phyloP scores from a whole-genome alignment of 202 grass and related monocot species.

The Carex sylvatica region DNA sequence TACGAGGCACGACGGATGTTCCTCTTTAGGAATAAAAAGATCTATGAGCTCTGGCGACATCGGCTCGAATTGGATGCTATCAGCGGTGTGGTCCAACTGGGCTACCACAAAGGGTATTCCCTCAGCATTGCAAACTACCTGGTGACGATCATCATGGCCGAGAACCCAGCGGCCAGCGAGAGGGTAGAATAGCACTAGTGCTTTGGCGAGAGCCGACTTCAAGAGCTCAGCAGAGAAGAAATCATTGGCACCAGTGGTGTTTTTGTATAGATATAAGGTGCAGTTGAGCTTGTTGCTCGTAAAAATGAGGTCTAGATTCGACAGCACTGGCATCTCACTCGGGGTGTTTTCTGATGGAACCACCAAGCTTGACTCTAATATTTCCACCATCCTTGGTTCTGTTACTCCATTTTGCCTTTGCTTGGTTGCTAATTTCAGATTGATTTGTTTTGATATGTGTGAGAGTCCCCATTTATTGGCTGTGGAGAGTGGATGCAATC shows the following conservation, averaged over 20 bases:
- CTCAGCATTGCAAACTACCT: slow-evolving; percentile 32
- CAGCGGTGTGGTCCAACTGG: neutral
- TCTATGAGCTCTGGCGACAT: slow-evolving; percentile 35
- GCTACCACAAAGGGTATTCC: slow-evolving; percentile 36
- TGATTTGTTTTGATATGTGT: too few species aligned
- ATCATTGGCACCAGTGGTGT: neutral
- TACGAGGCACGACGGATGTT: slow-evolving; percentile 25
- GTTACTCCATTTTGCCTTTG: neutral
- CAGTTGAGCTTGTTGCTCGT: neutral
- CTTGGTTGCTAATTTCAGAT: neutral
- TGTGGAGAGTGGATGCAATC: too few species aligned
- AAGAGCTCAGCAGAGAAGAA: slow-evolving; percentile 36
- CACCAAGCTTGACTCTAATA: slow-evolving; percentile 28
- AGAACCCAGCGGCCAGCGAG: slow-evolving; percentile 42
- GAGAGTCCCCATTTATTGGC: too few species aligned
- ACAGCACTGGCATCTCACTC: slow-evolving; percentile 8
- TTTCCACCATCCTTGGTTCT: slow-evolving; percentile 20
- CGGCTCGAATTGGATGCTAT: slow-evolving; percentile 40
- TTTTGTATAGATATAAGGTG: neutral
- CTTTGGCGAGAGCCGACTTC: slow-evolving; percentile 40
- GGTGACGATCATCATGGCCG: neutral
- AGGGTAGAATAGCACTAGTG: slow-evolving; percentile 51
- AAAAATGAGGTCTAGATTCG: slow-evolving; percentile 19
- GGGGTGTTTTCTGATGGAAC: slow-evolving; percentile 29
- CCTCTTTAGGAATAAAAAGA: slow-evolving; percentile 42